Evolutionary conservation across 306 rosid genomes (phyloP).

Genomic region (Cucurbita ficifolia): DNA sequence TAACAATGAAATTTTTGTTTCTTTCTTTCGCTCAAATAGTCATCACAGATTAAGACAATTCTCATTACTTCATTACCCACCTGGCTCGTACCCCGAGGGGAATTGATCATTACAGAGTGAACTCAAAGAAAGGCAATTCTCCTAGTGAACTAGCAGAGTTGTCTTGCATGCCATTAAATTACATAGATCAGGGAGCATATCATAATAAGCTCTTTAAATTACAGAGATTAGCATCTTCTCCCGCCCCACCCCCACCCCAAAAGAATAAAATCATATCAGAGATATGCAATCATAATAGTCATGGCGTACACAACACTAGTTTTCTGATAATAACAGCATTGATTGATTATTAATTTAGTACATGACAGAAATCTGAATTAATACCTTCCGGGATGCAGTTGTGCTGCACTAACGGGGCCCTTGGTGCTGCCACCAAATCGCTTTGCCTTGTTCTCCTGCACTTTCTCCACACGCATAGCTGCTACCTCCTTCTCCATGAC

Average conservation of each 20-base stretch:
- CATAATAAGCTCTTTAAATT: not conserved
- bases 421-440: constrained; percentile 57
- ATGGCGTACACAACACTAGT: not conserved
- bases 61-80: not conserved
- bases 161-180: no score
- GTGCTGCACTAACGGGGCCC: constrained; percentile 60
- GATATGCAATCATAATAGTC: not conserved
- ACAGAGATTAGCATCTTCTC: not conserved
- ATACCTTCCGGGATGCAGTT: constrained; percentile 89
- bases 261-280: not conserved
- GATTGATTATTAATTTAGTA: not conserved
- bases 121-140: not conserved
- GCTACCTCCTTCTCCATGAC: constrained; percentile 98
- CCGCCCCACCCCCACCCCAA: not conserved
- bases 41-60: not conserved
- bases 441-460: constrained; percentile 76
- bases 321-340: not conserved
- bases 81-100: not conserved
- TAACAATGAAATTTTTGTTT: not conserved
- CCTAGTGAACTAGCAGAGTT: not conserved
- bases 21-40: not conserved
- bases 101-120: not conserved
- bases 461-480: constrained; percentile 98
- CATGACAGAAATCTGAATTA: not conserved
- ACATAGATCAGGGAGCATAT: not conserved